Base-by-base conservation (phyloP, 805 yeast genomes). In the Suhomyces vadensis region DNA sequence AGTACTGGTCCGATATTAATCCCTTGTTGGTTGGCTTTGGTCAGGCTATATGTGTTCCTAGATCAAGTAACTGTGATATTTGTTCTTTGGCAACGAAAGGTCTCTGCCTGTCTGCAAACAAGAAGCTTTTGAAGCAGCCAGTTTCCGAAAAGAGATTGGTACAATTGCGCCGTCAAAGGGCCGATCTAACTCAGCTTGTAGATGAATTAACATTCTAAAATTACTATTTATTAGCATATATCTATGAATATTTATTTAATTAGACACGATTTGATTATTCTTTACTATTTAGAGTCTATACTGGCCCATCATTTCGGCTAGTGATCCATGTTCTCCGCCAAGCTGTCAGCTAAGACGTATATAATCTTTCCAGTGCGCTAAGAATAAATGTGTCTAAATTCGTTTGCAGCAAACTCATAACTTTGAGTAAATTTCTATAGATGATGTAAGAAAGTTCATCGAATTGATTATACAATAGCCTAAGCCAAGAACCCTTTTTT, bases 11-110 rank as follows among this genome's bases (percentile, higher is more conserved):
- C 8, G 95, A 87, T 44, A 81, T 92, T 31, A 91, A 91, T 60
- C 95, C 95, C 1, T 62, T 85, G 7, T 63, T 92, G 5, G 98
- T 91, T 6, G 97, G 98, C 3, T 91, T 90, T 70, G 98, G 98
- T 9, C 98, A 91, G 61, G 82, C 84, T 0, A 76, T 91, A 2
- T 91, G 97, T 59, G 75, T 81, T 7, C 86, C 96, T 0, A 73
- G 83, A 43, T 82, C 82, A 4, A 65, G 73, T 38, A 73, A 85
- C 48, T 89, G 97, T 63, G 91, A 84, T 55, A 51, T 83, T 5
- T 89, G 97, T 54, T 56, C 77, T 3, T 64, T 83, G 54, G 79
- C 77, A 11, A 64, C 58, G 42, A 68, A 69, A 19, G 77, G 74
- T 0, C 54, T 85, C 1, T 88, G 96, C 53, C 72, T 77, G 27